Conservation (phyloP, 495 filamentous ascomycete species). For the Daldinia decipiens region DNA sequence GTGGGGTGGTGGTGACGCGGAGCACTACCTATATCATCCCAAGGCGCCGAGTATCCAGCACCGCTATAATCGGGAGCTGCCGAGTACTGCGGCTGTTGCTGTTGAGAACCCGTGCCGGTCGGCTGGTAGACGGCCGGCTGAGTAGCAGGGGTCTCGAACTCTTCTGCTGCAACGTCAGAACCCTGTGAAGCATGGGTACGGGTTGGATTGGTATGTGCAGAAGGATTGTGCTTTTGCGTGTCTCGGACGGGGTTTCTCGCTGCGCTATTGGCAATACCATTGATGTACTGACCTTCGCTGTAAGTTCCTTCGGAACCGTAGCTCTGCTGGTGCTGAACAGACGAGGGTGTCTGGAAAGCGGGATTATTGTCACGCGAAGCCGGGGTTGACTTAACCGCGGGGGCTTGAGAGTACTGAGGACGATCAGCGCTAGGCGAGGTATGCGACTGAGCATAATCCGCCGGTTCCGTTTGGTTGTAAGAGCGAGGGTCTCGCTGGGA, state of each 20-base stretch:
- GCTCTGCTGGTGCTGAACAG: slow-evolving; percentile 51
- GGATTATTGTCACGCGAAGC: slow-evolving; percentile 40
- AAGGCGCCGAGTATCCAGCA: slow-evolving; percentile 73
- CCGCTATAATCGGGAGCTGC: slow-evolving; percentile 59
- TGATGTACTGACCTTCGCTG: slow-evolving; percentile 68
- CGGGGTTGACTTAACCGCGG: slow-evolving; percentile 48
- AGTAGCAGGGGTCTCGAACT: slow-evolving; percentile 58
- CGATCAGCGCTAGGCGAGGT: slow-evolving; percentile 45
- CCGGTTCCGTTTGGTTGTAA: slow-evolving; percentile 53
- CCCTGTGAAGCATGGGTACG: slow-evolving; percentile 47
- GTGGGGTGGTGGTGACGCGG: slow-evolving; percentile 96
- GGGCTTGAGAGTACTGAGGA: slow-evolving; percentile 53
- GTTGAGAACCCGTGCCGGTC: slow-evolving; percentile 50
- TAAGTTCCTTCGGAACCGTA: slow-evolving; percentile 63
- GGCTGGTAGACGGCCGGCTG: slow-evolving; percentile 49
- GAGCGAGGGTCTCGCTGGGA: slow-evolving; percentile 57
- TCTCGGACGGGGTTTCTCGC: slow-evolving; percentile 61
- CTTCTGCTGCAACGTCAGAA: slow-evolving; percentile 60
- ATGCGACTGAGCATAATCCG: slow-evolving; percentile 53
- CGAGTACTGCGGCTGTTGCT: slow-evolving; percentile 46
- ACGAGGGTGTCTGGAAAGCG: slow-evolving; percentile 43
- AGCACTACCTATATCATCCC: slow-evolving; percentile 72
- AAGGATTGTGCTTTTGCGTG: slow-evolving; percentile 52
- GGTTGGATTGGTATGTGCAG: slow-evolving; percentile 51
- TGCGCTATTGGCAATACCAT: slow-evolving; percentile 46